phyloP scores from a whole-genome alignment of 805 yeast genomes.

The Lachancea meyersii region DNA sequence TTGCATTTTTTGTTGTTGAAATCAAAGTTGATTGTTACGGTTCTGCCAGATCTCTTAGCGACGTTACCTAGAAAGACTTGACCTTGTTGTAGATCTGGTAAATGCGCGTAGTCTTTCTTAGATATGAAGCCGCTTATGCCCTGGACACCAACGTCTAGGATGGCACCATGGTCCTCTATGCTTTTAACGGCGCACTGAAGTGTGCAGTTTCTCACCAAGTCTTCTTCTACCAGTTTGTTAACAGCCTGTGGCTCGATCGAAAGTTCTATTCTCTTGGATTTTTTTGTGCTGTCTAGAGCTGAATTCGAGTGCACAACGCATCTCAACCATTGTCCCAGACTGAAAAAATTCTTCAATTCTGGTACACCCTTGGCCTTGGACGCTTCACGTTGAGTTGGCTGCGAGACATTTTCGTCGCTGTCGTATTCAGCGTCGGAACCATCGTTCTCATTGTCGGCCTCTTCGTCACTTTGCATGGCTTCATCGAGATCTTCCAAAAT shows the following conservation, averaged over 20 bases:
- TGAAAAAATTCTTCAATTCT: conserved; percentile 46
- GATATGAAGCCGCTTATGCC: conserved; percentile 67
- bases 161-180: conserved; percentile 87
- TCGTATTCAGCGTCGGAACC: conserved; percentile 23
- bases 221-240: conserved; percentile 62
- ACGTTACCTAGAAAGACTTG: conserved; percentile 61
- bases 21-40: conserved; percentile 48
- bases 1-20: conserved; percentile 40
- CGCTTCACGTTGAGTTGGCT: conserved; percentile 10
- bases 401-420: conserved; percentile 24
- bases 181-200: conserved; percentile 75
- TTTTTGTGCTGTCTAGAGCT: conserved; percentile 35
- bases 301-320: conserved; percentile 63
- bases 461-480: conserved; percentile 38
- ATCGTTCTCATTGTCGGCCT: conserved; percentile 34
- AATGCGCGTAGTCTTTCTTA: conserved; percentile 51
- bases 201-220: conserved; percentile 51
- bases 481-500: conserved; percentile 54
- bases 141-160: conserved; percentile 60
- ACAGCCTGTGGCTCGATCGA: conserved; percentile 69
- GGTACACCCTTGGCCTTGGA: conserved; percentile 45
- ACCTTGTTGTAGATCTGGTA: conserved; percentile 47
- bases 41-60: conserved; percentile 39
- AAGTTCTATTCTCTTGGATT: conserved; percentile 60
- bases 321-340: conserved; percentile 78